Base-by-base conservation (phyloP, 768 basidiomycete species). In the Auricularia auricula-judae region DNA sequence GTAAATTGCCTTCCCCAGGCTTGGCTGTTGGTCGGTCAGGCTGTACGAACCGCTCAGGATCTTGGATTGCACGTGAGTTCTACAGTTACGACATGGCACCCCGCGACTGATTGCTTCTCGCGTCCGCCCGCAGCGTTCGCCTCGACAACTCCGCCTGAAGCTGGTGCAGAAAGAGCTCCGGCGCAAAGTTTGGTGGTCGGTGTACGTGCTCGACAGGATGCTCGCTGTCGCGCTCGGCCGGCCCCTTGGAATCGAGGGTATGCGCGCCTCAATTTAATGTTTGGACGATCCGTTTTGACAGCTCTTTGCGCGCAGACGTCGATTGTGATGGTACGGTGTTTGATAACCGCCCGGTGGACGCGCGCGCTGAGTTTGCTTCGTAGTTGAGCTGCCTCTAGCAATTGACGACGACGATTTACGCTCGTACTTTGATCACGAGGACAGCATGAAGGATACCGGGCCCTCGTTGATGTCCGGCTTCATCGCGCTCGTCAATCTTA, bases 1-100 rank as follows among this genome's bases (percentile, higher is more conserved):
- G 82, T 95, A 69, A 96, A 96, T 71, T 93, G 93, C 72, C 83
- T 96, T 62, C 93, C 93, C 2, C 93, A 94, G 76, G 91, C 93
- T 36, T 96, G 93, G 93, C 84, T 95, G 67, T 81, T 94, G 65
- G 84, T 93, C 63, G 93, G 93, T 53, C 93, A 95, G 73, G 93
- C 91, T 29, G 85, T 96, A 59, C 85, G 93, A 65, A 86, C 86
- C 65, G 93, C 89, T 3, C 93, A 95, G 74, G 93, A 96, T 76
- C 80, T 95, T 51, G 93, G 93, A 56, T 82, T 96, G 69, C 93
- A 95, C 77, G 92, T 94, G 76, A 80, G 91, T 73, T 10, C 5
- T 18, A 42, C 39, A 14, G 8, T 42, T 42, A 42, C 39, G 39
- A 42, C 39, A 42, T 42, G 39, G 29, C 11, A 18, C 14, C 36